Conservation (phyloP, 768 basidiomycete genomes). For the Rhizopogon salebrosus region DNA sequence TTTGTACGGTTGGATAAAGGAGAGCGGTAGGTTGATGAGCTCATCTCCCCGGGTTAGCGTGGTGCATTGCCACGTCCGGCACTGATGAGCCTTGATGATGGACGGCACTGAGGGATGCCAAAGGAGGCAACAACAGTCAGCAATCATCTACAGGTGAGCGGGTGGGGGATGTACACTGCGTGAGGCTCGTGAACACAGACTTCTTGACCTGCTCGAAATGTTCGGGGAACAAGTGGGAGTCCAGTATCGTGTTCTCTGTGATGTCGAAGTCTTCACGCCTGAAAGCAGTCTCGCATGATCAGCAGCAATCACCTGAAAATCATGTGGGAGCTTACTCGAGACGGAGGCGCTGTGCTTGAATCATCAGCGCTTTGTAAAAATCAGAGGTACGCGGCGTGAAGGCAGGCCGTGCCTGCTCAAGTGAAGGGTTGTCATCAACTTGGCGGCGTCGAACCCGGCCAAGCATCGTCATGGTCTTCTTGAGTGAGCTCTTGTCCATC, state of each 20-base stretch:
- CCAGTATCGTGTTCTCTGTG: neutral
- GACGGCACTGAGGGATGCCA: neutral
- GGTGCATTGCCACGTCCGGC: neutral
- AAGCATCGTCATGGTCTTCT: neutral
- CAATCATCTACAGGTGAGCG: no score
- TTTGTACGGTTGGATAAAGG: neutral
- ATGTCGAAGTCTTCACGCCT: neutral
- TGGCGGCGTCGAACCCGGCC: neutral
- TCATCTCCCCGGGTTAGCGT: neutral
- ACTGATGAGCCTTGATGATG: neutral
- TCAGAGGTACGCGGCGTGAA: neutral
- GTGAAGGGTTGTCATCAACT: neutral
- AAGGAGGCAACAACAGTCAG: no score
- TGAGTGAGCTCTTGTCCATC: neutral
- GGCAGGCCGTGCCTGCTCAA: neutral
- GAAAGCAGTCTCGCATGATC: neutral
- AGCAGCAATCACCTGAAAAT: neutral
- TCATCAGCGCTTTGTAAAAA: neutral
- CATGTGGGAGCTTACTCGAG: neutral
- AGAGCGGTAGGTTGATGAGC: neutral
- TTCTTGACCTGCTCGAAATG: neutral
- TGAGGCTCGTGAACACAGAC: neutral
- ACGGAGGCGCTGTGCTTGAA: neutral
- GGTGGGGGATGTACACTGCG: neutral
- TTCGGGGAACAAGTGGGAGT: neutral